These are phyloP conservation scores for Delonix regia DNA, from an alignment of 306 rosid genomes.

Conservation along the genomic window DNA sequence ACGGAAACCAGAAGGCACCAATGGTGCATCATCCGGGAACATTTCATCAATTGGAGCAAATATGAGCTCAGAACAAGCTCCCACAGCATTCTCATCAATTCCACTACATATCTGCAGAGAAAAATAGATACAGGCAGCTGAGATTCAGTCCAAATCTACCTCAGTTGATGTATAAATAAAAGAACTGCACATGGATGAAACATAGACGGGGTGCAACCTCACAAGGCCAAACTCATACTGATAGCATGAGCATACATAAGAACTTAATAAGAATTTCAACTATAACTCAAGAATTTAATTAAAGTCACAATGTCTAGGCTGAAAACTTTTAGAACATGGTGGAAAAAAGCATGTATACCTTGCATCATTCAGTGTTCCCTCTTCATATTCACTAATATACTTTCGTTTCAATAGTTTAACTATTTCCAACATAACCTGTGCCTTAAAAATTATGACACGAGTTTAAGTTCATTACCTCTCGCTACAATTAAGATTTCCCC, in stretches of 20 bases:
- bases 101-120: conserved; percentile 72
- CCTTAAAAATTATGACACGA: background rate
- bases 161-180: background rate
- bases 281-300: background rate
- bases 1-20: conserved; percentile 84
- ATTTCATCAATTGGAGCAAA: conserved; percentile 92
- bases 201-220: background rate
- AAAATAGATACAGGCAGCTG: background rate
- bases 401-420: background rate
- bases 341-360: background rate
- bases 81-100: conserved; percentile 76
- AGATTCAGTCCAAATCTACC: background rate
- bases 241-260: background rate
- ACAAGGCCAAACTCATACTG: background rate
- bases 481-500: background rate
- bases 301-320: background rate
- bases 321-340: no score
- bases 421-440: background rate
- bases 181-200: background rate
- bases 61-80: conserved; percentile 85
- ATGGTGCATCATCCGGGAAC: conserved; percentile 87
- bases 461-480: background rate
- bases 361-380: background rate
- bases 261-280: background rate
- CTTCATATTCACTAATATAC: background rate